phyloP scores from a whole-genome alignment of 2,329 filamentous ascomycete species.

The Diplodia sapinea region DNA sequence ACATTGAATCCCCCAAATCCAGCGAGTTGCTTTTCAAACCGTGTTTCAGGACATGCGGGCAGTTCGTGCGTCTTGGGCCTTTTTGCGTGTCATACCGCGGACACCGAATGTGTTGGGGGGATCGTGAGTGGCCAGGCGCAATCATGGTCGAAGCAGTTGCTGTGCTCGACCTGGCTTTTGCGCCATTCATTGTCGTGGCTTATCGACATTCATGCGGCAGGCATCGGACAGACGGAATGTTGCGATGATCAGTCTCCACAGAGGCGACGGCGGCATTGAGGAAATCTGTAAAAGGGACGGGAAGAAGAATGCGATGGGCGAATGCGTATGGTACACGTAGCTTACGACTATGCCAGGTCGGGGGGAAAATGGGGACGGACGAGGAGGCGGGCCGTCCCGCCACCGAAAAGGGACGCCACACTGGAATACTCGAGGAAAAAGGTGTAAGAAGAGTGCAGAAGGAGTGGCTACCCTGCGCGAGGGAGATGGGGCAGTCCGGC shows the following conservation, averaged over 20 bases:
- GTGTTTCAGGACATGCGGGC: no score
- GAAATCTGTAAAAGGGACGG: no score
- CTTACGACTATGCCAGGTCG: neutral
- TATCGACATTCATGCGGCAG: constrained; percentile 1
- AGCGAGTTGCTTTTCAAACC: no score
- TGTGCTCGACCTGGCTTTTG: neutral
- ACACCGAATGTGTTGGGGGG: neutral
- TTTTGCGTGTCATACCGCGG: neutral
- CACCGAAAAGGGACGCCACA: neutral
- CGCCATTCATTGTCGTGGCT: neutral
- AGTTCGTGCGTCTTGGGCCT: neutral
- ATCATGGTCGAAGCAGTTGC: neutral
- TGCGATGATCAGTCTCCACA: no score
- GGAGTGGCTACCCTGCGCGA: neutral
- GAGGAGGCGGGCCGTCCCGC: neutral
- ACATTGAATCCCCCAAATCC: no score
- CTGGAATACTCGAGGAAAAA: neutral
- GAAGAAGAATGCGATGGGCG: neutral
- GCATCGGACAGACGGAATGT: no score
- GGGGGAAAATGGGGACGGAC: no score
- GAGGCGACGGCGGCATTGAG: neutral
- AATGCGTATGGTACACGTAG: neutral
- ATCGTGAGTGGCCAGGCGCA: neutral
- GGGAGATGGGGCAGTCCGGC: neutral
- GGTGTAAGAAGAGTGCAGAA: neutral